Conservation (phyloP, 2,329 filamentous ascomycete species). For the Pseudocercospora vitis region DNA sequence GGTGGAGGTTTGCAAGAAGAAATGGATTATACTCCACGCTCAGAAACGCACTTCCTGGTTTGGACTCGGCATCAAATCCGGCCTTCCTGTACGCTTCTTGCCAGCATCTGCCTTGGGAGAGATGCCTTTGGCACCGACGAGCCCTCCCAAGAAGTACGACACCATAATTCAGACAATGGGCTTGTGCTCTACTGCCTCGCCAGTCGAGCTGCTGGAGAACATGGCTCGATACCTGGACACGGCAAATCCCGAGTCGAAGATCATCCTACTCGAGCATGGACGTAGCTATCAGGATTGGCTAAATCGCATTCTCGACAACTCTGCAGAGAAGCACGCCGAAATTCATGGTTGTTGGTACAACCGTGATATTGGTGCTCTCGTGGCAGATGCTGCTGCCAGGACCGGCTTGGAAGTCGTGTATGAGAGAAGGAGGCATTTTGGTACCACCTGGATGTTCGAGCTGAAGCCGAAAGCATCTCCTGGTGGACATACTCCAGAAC, state of each 20-base stretch:
- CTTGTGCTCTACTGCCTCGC: conserved; percentile 50
- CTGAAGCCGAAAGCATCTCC: conserved; percentile 40
- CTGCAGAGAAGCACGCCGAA: conserved; percentile 50
- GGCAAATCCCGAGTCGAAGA: conserved; percentile 46
- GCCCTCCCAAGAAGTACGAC: conserved; percentile 43
- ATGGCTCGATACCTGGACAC: conserved; percentile 42
- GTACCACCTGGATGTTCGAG: conserved; percentile 53
- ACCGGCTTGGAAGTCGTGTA: conserved; percentile 50
- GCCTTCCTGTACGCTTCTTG: conserved; percentile 41
- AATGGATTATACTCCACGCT: conserved; percentile 46
- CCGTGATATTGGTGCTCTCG: conserved; percentile 52
- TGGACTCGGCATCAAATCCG: conserved; percentile 22
- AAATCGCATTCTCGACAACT: conserved; percentile 48
- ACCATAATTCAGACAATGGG: conserved; percentile 55
- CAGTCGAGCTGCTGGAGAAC: conserved; percentile 47
- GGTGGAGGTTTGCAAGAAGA: conserved; percentile 50
- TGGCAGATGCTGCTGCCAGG: conserved; percentile 48
- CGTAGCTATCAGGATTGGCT: conserved; percentile 50
- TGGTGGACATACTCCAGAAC: background rate
- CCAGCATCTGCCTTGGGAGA: conserved; percentile 46
- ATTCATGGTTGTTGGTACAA: conserved; percentile 56
- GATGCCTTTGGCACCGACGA: conserved; percentile 44
- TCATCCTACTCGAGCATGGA: conserved; percentile 54
- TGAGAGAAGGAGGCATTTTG: conserved; percentile 49
- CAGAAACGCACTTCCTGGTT: conserved; percentile 17